Conservation (phyloP, 2,329 filamentous ascomycete genomes). For the Paraphaeosphaeria sporulosa region DNA sequence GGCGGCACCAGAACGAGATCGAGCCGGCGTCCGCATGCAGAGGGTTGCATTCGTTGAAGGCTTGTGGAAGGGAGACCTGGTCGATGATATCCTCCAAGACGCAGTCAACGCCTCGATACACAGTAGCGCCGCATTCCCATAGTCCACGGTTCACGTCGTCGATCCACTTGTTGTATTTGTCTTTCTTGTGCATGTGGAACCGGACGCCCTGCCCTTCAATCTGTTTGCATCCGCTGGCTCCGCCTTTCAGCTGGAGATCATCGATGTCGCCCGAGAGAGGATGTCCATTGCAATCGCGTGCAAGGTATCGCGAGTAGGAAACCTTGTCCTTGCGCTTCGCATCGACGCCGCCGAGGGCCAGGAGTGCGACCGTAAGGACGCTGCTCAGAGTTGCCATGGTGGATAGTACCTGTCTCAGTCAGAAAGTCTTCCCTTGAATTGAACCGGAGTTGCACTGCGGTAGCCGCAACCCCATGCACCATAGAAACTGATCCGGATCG, state of each 20-base stretch:
- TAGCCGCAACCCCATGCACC: neutral
- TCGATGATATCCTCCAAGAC: neutral
- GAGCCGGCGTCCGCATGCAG: neutral
- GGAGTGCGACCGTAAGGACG: slow-evolving; percentile 22
- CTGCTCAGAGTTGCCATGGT: slow-evolving; percentile 22
- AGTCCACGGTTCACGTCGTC: slow-evolving; percentile 22
- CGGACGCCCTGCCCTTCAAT: slow-evolving; percentile 19
- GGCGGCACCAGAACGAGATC: slow-evolving; percentile 26
- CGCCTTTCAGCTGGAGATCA: slow-evolving; percentile 21
- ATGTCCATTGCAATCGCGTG: slow-evolving; percentile 24
- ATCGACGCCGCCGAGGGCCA: slow-evolving; percentile 25
- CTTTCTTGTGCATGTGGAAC: slow-evolving; percentile 26
- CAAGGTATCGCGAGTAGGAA: slow-evolving; percentile 24
- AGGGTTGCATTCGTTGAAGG: slow-evolving; percentile 17
- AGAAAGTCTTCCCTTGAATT: neutral
- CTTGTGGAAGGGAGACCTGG: slow-evolving; percentile 15
- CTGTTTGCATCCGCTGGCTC: slow-evolving; percentile 24
- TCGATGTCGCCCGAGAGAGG: slow-evolving; percentile 20
- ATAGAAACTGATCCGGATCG: neutral
- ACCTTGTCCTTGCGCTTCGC: slow-evolving; percentile 27
- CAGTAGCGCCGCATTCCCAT: slow-evolving; percentile 20
- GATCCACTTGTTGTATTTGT: slow-evolving; percentile 26
- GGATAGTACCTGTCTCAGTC: neutral
- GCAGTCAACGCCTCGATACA: slow-evolving; percentile 24
- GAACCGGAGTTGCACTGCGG: neutral